Base-by-base conservation (phyloP, 2,329 filamentous ascomycete genomes). In the Clonostachys byssicola region DNA sequence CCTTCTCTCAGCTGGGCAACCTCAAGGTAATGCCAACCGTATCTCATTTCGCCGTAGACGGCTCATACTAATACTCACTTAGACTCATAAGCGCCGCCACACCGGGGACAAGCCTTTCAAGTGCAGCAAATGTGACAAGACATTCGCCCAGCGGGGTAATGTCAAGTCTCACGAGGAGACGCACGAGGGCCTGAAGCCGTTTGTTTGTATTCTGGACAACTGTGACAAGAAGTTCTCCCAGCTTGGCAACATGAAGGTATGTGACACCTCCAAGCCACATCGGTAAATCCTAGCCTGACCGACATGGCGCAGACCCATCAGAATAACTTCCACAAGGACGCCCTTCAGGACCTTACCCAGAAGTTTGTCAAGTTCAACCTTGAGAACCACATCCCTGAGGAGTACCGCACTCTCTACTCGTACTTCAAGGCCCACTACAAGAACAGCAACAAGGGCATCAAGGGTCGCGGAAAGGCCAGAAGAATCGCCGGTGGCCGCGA, bases 361-460 rank as follows among this genome's bases (percentile, higher is more conserved):
- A 86, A 85, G 60, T 94, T 96, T 61, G 80, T 84, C 14, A 74
- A 62, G 35, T 78, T 85, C 46, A 75, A 74, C n/a, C 80, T 86
- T 36, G 70, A 74, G 6, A 81, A 61, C 12, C 53, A 62, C 12
- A 56, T 92, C n/a, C 72, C 78, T 0, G 76, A 84, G 36, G 66
- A 70, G 6, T 89, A 96, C 58, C 84, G 81, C 51, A 85, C 90
- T 50, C 74, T 96, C 44, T 90, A 88, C 73, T 81, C 87, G 55
- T 95, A 96, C 69, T 94, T 97, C 61, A 80, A 85, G 5, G 78
- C 78, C 1, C 75, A 96, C n/a, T 96, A 96, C 77, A 96, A 95
- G 74, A 95, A 97, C 70, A 92, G 88, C 70, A 97, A 97, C 78
- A 96, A 96, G 67, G 94, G 94, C 2, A 96, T 97, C 74, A 97